Evolutionary conservation across 805 yeast species (phyloP).

Genomic region (Myxozyma mucilagina): DNA sequence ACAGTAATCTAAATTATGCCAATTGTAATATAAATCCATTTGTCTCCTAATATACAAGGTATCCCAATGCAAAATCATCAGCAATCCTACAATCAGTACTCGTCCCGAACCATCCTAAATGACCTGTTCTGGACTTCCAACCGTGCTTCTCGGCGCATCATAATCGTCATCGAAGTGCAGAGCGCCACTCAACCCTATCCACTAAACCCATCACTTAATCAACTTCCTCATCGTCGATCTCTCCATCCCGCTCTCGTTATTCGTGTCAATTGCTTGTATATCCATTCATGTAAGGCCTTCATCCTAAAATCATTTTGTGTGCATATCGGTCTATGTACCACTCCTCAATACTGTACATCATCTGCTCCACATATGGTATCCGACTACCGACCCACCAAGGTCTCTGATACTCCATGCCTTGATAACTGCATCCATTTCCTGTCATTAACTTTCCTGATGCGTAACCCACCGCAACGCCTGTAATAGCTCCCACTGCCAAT

Average conservation of each 20-base stretch:
- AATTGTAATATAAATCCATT: too few species aligned
- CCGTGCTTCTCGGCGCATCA: too few species aligned
- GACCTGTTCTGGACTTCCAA: too few species aligned
- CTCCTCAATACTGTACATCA: slow-evolving; percentile 20
- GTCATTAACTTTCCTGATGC: neutral
- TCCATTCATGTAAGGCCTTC: neutral
- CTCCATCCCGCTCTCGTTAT: neutral
- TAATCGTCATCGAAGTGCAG: too few species aligned
- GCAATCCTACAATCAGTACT: too few species aligned
- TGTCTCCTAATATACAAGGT: too few species aligned
- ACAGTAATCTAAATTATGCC: too few species aligned
- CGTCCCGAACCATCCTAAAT: too few species aligned
- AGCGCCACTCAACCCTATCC: too few species aligned
- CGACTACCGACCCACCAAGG: slow-evolving; percentile 32
- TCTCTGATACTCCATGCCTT: neutral
- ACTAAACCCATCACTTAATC: neutral
- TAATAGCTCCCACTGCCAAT: neutral
- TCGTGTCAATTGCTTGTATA: neutral
- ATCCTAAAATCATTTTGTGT: neutral
- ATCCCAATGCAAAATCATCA: too few species aligned
- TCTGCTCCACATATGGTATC: slow-evolving; percentile 20
- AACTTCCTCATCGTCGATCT: neutral
- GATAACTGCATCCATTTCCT: neutral
- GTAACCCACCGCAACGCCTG: slow-evolving; percentile 7
- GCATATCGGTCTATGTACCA: slow-evolving; percentile 22